Conservation (phyloP, 1,139 yeast genomes). For the Kodamaea suecica region DNA sequence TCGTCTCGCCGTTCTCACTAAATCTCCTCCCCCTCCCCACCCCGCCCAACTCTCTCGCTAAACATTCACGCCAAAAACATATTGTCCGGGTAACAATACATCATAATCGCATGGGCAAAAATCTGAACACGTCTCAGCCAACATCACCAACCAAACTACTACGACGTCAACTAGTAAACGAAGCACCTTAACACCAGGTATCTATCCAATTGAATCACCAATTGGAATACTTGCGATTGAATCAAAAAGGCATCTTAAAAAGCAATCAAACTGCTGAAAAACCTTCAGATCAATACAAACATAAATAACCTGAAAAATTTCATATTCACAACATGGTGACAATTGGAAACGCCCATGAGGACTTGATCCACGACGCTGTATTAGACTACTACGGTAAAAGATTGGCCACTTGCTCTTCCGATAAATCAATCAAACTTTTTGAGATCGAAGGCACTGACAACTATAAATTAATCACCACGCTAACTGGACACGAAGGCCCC, state of each 20-base stretch:
- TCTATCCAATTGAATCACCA: too few species aligned
- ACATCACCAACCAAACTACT: background rate
- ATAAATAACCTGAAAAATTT: too few species aligned
- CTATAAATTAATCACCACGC: conserved; percentile 75
- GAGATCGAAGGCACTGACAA: conserved; percentile 82
- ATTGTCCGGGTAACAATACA: conserved; percentile 9
- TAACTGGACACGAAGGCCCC: conserved; percentile 92
- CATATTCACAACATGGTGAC: conserved; percentile 57
- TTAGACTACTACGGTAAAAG: conserved; percentile 94
- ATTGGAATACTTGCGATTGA: too few species aligned
- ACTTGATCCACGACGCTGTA: conserved; percentile 94
- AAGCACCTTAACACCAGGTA: too few species aligned
- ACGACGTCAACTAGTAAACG: background rate
- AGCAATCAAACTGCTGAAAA: too few species aligned
- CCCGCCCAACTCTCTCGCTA: too few species aligned
- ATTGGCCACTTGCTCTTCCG: conserved; percentile 93
- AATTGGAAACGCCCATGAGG: conserved; percentile 79
- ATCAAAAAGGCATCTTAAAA: too few species aligned
- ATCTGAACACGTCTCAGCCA: conserved; percentile 12
- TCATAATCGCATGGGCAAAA: background rate
- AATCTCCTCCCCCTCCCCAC: too few species aligned
- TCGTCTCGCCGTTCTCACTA: too few species aligned
- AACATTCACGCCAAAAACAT: conserved; percentile 1
- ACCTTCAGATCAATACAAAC: too few species aligned
- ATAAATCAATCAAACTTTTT: conserved; percentile 88